Base-by-base conservation (phyloP, 1,284 basidiomycete genomes). In the Trichosporon ovoides region DNA sequence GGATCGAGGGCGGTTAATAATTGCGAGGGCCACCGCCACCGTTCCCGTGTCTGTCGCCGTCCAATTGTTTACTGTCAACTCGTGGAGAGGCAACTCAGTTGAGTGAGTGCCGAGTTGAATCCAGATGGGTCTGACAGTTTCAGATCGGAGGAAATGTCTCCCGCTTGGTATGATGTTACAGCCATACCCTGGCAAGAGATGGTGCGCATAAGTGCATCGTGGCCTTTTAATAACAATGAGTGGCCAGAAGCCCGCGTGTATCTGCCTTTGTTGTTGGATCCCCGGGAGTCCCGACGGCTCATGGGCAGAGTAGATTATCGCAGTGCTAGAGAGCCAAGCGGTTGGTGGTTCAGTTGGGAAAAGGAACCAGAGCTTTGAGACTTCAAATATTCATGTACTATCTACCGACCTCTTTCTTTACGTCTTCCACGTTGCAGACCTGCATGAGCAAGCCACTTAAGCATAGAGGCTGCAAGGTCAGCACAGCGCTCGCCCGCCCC, bases 121-220 rank as follows among this genome's bases (percentile, higher is more conserved):
- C 38, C 33, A 20, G 19, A 51, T 3, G 33, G 22, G n/a, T 7
- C n/a, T 10, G 28, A 31, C 9, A 31, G 5, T 31, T 31, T 6
- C 40, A 72, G 70, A 28, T 67, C 68, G 2, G 70, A 72, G 9
- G 72, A 73, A 55, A 73, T 73, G 72, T n/a, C 33, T 2, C 65
- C 74, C 7, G 18, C 58, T 51, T 70, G 72, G 71, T 65, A 69
- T 57, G 24, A 52, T 43, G 20, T 65, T 31, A 35, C 53, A 5
- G 53, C 33, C 2, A 43, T 72, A 4, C 69, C 68, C 1, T 56
- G 63, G 2, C 48, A 65, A 1, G 50, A 43, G 31, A 71, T 71
- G 70, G 69, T 68, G 9, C 3, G 46, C 36, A n/a, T n/a, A n/a
- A 5, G 0, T 12, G 5, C 13, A 19, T 13, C 16, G 18, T 1